These are phyloP conservation scores for Patellifolia procumbens DNA, from an alignment of 179 eudicot genomes.

Conservation along the genomic window DNA sequence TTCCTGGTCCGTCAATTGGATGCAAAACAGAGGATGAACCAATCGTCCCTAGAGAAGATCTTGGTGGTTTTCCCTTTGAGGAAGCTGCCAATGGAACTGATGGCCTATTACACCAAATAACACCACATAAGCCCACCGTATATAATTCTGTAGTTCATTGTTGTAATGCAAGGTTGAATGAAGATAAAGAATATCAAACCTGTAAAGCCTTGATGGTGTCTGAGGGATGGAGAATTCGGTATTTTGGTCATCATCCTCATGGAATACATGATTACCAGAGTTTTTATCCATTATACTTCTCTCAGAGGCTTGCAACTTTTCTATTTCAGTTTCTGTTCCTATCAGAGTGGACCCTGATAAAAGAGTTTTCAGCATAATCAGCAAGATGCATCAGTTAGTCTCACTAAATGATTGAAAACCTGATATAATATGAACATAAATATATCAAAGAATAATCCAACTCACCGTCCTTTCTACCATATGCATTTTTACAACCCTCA, in stretches of 20 bases:
- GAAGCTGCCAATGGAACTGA: conserved; percentile 45
- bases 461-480: conserved; percentile 96
- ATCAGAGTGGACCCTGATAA: conserved; percentile 42
- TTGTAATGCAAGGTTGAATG: background rate
- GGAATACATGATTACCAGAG: conserved; percentile 36
- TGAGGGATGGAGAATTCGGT: conserved; percentile 45
- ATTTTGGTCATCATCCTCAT: conserved; percentile 39
- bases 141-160: background rate
- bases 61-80: conserved; percentile 68
- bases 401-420: background rate
- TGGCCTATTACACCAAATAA: conserved; percentile 23
- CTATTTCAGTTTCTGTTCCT: conserved; percentile 56
- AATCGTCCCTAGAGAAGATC: conserved; percentile 46
- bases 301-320: conserved; percentile 48
- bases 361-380: background rate
- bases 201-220: conserved; percentile 56
- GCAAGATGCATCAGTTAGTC: background rate
- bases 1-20: conserved; percentile 45
- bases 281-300: conserved; percentile 30
- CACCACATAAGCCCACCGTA: conserved; percentile 1
- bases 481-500: conserved; percentile 94
- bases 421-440: background rate
- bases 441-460: background rate
- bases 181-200: conserved; percentile 37
- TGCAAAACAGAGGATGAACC: conserved; percentile 47